Evolutionary conservation across 208 protist genomes (phyloP).

Genomic region (Leishmania tropica): DNA sequence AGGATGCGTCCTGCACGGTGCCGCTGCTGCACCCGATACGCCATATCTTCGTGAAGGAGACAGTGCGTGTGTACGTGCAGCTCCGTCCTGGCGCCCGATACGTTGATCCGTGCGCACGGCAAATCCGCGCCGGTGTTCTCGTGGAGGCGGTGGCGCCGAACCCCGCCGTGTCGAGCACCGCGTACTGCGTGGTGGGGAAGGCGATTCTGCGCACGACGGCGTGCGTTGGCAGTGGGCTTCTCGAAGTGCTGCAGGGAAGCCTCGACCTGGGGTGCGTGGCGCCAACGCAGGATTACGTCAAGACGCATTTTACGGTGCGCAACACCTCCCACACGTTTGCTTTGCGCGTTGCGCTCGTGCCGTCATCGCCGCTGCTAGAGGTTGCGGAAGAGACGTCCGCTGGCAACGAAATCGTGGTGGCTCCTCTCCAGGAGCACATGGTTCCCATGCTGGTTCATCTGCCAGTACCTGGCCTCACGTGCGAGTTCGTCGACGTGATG

Average conservation of each 20-base stretch:
- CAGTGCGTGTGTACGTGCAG: constrained; percentile 73
- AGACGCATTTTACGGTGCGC: constrained; percentile 39
- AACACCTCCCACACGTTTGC: constrained; percentile 76
- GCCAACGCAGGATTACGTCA: constrained; percentile 35
- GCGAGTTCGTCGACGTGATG: constrained; percentile 56
- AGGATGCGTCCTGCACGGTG: constrained; percentile 70
- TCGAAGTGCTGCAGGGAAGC: constrained; percentile 35
- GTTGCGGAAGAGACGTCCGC: constrained; percentile 26
- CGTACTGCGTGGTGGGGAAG: constrained; percentile 51
- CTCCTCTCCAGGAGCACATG: constrained; percentile 43
- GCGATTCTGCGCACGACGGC: constrained; percentile 47
- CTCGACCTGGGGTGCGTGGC: constrained; percentile 61
- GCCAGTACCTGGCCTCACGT: constrained; percentile 47
- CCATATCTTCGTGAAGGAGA: constrained; percentile 60
- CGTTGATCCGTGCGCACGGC: constrained; percentile 39
- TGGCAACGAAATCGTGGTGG: constrained; percentile 36
- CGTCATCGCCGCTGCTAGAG: constrained; percentile 36
- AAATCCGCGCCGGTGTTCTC: constrained; percentile 65
- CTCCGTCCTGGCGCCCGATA: constrained; percentile 62
- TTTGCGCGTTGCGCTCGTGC: constrained; percentile 40
- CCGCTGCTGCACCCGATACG: constrained; percentile 63
- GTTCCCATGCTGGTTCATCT: constrained; percentile 59
- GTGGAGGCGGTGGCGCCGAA: constrained; percentile 68
- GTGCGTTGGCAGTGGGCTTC: constrained; percentile 58
- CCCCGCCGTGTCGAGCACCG: constrained; percentile 31